Base-by-base conservation (phyloP, 1,284 basidiomycete genomes). In the Sanguinoderma infundibulare region DNA sequence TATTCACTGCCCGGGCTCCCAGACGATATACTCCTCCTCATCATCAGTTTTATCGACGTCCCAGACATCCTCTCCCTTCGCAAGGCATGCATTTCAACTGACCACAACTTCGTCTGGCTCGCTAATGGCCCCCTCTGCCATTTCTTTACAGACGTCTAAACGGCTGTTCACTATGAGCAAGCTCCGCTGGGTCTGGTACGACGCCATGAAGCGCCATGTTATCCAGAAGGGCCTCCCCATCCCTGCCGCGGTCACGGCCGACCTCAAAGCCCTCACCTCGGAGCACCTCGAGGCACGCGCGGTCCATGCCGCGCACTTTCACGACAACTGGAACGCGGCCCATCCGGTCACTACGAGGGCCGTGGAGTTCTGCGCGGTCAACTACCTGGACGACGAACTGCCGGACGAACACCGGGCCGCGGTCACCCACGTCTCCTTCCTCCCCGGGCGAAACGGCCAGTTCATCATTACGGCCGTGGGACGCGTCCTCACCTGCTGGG, bases 121-220 rank as follows among this genome's bases (percentile, higher is more conserved):
- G 26, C 20, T 35, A 28, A 32, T 10, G 9, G 14, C n/a, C 10
- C 22, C 28, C 5, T 42, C 39, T 38, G 14, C n/a, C 10, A 34
- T 20, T 3, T 42, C 39, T 38, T 14, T 20, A 34, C 60, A 78
- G 77, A 74, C 76, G 9, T 76, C 70, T 17, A 73, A 72, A 50
- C 72, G 72, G 10, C 66, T 78, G 49, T 69, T 59, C 51, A 50
- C 67, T 5, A 66, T 78, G 52, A 74, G 76, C 46, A 75, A 73
- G 57, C 60, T 73, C 42, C 75, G 76, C 52, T 78, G 76, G 76
- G 74, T 78, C 14, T 78, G 77, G 77, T 69, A 70, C 39, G 72
- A 75, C 61, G 76, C 75, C 15, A 68, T 78, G 51, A 71, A 73
- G 50, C 69, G 72, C 8, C 76, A 76, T 59, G 70, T 77, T 61